phyloP scores from a whole-genome alignment of 441 rosid species.

The Theobroma grandiflorum region DNA sequence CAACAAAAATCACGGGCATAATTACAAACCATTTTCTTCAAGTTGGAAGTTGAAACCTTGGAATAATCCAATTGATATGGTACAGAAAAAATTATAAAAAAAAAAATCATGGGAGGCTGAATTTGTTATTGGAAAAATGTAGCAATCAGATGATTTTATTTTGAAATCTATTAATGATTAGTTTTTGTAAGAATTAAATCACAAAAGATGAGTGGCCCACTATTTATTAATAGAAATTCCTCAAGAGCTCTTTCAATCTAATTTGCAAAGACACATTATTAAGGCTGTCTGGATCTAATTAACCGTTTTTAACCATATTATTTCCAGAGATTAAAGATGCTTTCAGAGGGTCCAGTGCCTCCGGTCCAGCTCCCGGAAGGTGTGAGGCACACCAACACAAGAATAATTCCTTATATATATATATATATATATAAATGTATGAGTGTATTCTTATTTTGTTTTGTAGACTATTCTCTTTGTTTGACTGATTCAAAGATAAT shows the following conservation, averaged over 20 bases:
- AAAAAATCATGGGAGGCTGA: not conserved
- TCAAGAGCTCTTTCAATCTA: not conserved
- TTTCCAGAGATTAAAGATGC: not conserved
- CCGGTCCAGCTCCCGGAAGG: not conserved
- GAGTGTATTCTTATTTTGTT: not conserved
- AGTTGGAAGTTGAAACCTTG: not conserved
- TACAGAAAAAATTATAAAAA: not conserved
- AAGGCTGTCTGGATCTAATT: not conserved
- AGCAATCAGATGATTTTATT: not conserved
- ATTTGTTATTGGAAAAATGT: not conserved
- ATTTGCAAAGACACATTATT: not conserved
- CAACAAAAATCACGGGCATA: not conserved
- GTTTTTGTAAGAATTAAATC: not conserved
- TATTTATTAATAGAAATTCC: not conserved
- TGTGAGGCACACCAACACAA: constrained; percentile 7
- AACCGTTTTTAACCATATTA: not conserved
- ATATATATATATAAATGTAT: no score
- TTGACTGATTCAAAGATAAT: constrained; percentile 27
- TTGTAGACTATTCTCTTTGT: not conserved
- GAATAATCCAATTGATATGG: constrained; percentile 9
- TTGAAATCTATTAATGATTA: not conserved
- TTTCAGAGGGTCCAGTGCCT: constrained; percentile 8
- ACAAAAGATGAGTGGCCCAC: not conserved
- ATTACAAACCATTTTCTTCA: constrained; percentile 10
- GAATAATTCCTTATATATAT: not conserved